Percentiles rank a stretch among this genome's conserved stretches.
phyloP scores from a whole-genome alignment of 2,329 filamentous ascomycete species.

The Trichoderma guizhouense region DNA sequence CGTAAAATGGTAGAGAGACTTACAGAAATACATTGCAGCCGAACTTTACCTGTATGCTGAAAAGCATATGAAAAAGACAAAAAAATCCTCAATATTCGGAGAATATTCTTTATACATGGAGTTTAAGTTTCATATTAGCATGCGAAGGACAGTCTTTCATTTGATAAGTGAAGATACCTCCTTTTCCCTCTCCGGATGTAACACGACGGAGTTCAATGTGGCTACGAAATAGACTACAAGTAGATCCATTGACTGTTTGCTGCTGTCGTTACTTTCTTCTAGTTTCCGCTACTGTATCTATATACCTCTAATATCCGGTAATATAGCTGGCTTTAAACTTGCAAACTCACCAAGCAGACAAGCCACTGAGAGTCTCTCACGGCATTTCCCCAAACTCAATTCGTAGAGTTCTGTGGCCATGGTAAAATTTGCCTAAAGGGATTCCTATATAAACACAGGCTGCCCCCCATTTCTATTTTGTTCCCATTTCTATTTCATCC shows the following conservation, averaged over 20 bases:
- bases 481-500: background rate
- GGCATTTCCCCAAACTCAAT: background rate
- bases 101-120: no score
- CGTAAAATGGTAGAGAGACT: background rate
- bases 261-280: background rate
- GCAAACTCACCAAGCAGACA: background rate
- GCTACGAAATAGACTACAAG: background rate
- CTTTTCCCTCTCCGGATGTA: no score
- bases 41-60: no score
- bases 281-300: background rate
- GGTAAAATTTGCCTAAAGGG: background rate
- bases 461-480: background rate
- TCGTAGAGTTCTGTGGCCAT: background rate
- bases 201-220: background rate
- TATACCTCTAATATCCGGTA: background rate
- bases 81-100: no score
- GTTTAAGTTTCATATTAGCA: no score
- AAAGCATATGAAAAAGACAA: no score
- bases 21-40: background rate
- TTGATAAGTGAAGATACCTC: no score
- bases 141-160: no score
- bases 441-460: background rate
- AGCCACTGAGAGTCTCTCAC: background rate
- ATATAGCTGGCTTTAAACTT: background rate
- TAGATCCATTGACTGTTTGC: background rate